phyloP scores from a whole-genome alignment of 164 flowering plant genomes.

The Piper longum region DNA sequence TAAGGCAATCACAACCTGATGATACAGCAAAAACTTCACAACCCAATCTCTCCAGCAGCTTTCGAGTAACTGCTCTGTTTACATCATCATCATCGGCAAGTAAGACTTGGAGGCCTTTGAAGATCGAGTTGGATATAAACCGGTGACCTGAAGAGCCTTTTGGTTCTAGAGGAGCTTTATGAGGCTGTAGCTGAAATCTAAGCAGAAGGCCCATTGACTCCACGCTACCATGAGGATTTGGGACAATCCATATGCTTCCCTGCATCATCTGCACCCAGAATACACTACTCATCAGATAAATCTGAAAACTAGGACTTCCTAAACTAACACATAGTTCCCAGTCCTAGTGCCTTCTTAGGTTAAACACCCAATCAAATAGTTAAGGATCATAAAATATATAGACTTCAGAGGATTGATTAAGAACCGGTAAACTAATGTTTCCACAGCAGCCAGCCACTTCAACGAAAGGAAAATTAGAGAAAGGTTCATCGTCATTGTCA shows the following conservation, averaged over 20 bases:
- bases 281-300: not conserved
- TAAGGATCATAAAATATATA: not conserved
- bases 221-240: slow-evolving; percentile 41
- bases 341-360: not conserved
- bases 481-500: not conserved
- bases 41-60: slow-evolving; percentile 75
- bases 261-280: slow-evolving; percentile 66
- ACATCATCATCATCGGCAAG: slow-evolving; percentile 58
- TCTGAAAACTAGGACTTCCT: not conserved
- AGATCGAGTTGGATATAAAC: slow-evolving; percentile 35
- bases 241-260: slow-evolving; percentile 77
- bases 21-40: slow-evolving; percentile 63
- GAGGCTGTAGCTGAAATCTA: slow-evolving; percentile 40
- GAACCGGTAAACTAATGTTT: not conserved
- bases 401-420: too few species aligned
- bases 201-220: slow-evolving; percentile 64
- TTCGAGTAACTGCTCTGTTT: slow-evolving; percentile 68
- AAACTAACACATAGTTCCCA: not conserved
- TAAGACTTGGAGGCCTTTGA: slow-evolving; percentile 53
- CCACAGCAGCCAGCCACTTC: not conserved
- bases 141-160: slow-evolving; percentile 37
- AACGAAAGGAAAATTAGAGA: not conserved
- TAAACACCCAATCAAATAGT: not conserved
- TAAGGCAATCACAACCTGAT: slow-evolving; percentile 74
- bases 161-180: slow-evolving; percentile 25